A percentile compares a stretch with the other conserved stretches of the same genome.
Evolutionary conservation across 306 rosid species (phyloP).

Genomic region (Elaeagnus macrophylla): DNA sequence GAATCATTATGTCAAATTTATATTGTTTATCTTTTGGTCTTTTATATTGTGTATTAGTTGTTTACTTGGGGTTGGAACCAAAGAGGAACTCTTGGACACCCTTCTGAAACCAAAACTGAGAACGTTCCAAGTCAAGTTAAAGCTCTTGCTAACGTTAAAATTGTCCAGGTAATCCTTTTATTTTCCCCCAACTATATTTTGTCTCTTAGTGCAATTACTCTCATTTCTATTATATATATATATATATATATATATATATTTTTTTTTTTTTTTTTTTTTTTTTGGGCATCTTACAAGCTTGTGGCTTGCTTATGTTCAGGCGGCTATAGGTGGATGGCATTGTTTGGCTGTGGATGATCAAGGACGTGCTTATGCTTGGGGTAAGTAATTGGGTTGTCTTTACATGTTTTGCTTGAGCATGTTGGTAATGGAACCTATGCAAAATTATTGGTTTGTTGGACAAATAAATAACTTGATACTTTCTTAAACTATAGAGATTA

Average conservation of each 20-base stretch:
- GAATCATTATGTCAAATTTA: background rate
- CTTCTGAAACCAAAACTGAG: constrained; percentile 74
- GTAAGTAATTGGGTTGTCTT: constrained; percentile 24
- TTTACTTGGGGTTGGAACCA: constrained; percentile 99
- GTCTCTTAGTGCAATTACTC: background rate
- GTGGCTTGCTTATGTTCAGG: constrained; percentile 34
- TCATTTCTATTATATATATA: background rate
- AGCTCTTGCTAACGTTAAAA: constrained; percentile 58
- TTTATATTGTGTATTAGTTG: constrained; percentile 30
- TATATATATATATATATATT: too few relatives aligned
- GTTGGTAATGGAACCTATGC: background rate
- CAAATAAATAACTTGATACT: too few relatives aligned
- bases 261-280: too few relatives aligned
- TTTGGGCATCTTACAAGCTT: background rate
- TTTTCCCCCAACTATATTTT: background rate
- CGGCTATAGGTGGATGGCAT: constrained; percentile 99
- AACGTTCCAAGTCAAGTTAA: constrained; percentile 90
- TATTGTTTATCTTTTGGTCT: background rate
- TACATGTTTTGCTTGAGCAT: background rate
- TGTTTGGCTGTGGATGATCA: constrained; percentile 99
- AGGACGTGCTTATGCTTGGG: constrained; percentile 97
- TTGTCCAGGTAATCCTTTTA: constrained; percentile 61
- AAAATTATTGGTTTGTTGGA: background rate
- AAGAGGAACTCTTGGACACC: constrained; percentile 93
- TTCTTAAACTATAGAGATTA: background rate